Conservation (phyloP, 2,329 filamentous ascomycete genomes). For the Aspergillus pseudoviridinutans region DNA sequence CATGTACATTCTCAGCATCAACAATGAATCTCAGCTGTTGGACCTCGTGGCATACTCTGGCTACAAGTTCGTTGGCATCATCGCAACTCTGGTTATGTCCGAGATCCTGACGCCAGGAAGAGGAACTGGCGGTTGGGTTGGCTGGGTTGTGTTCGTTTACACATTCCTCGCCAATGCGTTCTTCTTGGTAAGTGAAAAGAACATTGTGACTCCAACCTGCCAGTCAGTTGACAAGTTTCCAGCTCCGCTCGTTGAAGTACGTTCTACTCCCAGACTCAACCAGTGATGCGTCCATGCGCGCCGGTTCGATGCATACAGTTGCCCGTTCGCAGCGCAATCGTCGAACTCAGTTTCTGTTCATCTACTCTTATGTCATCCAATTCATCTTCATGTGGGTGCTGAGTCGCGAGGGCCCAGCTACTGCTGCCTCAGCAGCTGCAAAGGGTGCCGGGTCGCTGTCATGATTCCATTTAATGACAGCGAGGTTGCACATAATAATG, state of each 20-base stretch:
- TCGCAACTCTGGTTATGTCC: constrained; percentile 75
- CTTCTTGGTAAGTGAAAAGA: constrained; percentile 69
- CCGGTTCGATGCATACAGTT: constrained; percentile 62
- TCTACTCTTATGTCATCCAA: constrained; percentile 93
- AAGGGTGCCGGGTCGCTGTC: constrained; percentile 10
- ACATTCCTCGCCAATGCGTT: constrained; percentile 92
- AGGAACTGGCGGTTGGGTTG: constrained; percentile 81
- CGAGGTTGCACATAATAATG: constrained; percentile 16
- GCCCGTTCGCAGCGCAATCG: constrained; percentile 81
- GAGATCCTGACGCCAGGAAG: constrained; percentile 73
- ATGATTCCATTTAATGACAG: constrained; percentile 4
- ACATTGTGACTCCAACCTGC: background rate
- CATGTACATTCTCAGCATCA: constrained; percentile 90
- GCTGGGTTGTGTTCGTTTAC: constrained; percentile 86
- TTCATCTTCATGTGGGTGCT: constrained; percentile 90
- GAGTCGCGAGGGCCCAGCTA: constrained; percentile 49
- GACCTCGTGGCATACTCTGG: constrained; percentile 95
- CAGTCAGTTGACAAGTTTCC: background rate
- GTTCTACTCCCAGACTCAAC: constrained; percentile 84
- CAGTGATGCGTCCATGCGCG: constrained; percentile 58
- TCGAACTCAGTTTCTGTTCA: constrained; percentile 85
- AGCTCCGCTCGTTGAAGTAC: constrained; percentile 94
- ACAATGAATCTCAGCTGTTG: constrained; percentile 86
- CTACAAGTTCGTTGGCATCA: constrained; percentile 98
- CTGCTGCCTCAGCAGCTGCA: constrained; percentile 14